These are phyloP conservation scores for Stagonosporopsis vannaccii DNA, from an alignment of 2,329 filamentous ascomycete genomes.

Conservation along the genomic window DNA sequence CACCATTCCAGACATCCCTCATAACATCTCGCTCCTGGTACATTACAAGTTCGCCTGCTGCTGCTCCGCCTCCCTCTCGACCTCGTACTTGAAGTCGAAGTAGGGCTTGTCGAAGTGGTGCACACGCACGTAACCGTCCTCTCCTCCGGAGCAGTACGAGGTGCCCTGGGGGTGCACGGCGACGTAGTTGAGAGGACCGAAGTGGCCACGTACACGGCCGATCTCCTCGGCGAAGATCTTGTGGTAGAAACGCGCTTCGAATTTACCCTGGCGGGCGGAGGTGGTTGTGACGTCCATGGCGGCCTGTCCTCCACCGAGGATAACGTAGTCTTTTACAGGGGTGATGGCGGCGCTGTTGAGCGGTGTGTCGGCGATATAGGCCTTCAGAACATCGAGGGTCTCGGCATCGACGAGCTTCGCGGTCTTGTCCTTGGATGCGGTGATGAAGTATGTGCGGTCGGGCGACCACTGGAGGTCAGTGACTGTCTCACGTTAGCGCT, in stretches of 20 bases:
- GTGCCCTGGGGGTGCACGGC: slow-evolving; percentile 90
- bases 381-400: slow-evolving; percentile 92
- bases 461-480: slow-evolving; percentile 94
- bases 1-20: slow-evolving; percentile 35
- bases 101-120: slow-evolving; percentile 99
- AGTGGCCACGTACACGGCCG: slow-evolving; percentile 94
- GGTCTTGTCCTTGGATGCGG: slow-evolving; percentile 96
- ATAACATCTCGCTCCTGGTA: slow-evolving; percentile 22
- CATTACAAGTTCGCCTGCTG: slow-evolving; percentile 21
- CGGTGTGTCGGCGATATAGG: slow-evolving; percentile 88
- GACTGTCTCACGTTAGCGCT: slow-evolving; percentile 75
- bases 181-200: slow-evolving; percentile 95
- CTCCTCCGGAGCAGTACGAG: slow-evolving; percentile 92
- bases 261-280: slow-evolving; percentile 93
- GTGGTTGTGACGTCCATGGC: slow-evolving; percentile 99
- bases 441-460: slow-evolving; percentile 98
- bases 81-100: slow-evolving; percentile 99
- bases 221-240: slow-evolving; percentile 99
- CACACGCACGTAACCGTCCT: slow-evolving; percentile 97
- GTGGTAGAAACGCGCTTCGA: slow-evolving; percentile 99
- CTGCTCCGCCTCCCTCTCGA: slow-evolving; percentile 76
- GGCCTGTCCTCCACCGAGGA: slow-evolving; percentile 96
- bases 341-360: slow-evolving; percentile 96
- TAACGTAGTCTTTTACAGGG: slow-evolving; percentile 95
- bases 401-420: slow-evolving; percentile 89